phyloP scores from a whole-genome alignment of 2,329 filamentous ascomycete species.

The Diaporthe caulivora region DNA sequence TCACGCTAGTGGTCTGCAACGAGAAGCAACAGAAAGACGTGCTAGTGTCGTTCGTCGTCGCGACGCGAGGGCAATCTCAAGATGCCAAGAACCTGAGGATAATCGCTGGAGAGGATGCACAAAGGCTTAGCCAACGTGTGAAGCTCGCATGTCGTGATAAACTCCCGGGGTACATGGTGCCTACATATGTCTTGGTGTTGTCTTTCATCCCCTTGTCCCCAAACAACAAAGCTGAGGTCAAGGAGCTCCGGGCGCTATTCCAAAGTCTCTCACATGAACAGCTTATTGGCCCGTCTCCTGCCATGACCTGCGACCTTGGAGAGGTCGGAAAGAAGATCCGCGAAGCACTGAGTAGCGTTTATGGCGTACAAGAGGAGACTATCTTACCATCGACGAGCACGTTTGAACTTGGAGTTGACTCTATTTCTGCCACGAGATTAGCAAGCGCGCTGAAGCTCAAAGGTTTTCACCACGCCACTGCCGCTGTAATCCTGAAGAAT shows the following conservation, averaged over 20 bases:
- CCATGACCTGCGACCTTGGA: slow-evolving; percentile 43
- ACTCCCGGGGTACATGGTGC: slow-evolving; percentile 90
- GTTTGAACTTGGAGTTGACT: slow-evolving; percentile 90
- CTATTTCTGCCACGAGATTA: slow-evolving; percentile 83
- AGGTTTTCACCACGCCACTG: slow-evolving; percentile 71
- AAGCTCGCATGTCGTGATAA: slow-evolving; percentile 74
- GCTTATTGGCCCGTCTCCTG: slow-evolving; percentile 67
- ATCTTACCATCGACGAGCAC: slow-evolving; percentile 73
- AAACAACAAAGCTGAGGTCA: slow-evolving; percentile 91
- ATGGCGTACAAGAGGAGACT: slow-evolving; percentile 55
- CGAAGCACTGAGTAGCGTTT: slow-evolving; percentile 65
- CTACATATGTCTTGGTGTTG: slow-evolving; percentile 82
- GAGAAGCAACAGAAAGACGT: slow-evolving; percentile 85
- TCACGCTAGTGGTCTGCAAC: slow-evolving; percentile 79
- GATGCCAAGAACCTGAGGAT: slow-evolving; percentile 42
- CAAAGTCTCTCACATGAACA: slow-evolving; percentile 68
- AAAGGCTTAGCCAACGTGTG: slow-evolving; percentile 59
- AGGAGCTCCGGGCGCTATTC: slow-evolving; percentile 76
- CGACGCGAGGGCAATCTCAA: neutral
- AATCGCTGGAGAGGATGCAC: slow-evolving; percentile 49
- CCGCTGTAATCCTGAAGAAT: slow-evolving; percentile 77
- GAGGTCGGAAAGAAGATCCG: slow-evolving; percentile 62
- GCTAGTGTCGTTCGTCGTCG: slow-evolving; percentile 80
- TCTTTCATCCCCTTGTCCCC: slow-evolving; percentile 81
- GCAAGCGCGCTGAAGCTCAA: slow-evolving; percentile 71